Evolutionary conservation across 2,329 filamentous ascomycete genomes (phyloP).

Genomic region (Aureobasidium namibiae): DNA sequence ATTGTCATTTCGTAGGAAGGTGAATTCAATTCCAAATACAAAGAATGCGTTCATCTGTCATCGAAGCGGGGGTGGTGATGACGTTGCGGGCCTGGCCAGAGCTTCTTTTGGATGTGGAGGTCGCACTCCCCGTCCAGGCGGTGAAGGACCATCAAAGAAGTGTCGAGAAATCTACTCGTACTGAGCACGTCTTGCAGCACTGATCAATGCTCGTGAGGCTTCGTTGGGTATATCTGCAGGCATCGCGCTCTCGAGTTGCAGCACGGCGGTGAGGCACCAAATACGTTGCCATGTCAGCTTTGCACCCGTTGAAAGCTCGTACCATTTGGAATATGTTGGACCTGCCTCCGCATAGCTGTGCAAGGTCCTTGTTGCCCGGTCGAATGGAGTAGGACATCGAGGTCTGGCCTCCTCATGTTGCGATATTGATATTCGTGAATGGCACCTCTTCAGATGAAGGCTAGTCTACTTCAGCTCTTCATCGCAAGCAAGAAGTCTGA

Average conservation of each 20-base stretch:
- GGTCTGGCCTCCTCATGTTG: background rate
- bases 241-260: background rate
- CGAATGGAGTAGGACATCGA: background rate
- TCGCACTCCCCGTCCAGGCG: background rate
- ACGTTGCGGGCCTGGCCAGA: background rate
- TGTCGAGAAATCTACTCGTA: too few relatives aligned
- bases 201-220: too few relatives aligned
- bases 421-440: too few relatives aligned
- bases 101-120: background rate
- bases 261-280: background rate
- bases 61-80: background rate
- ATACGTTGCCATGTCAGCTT: background rate
- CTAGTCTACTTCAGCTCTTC: too few relatives aligned
- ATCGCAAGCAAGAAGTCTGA: too few relatives aligned
- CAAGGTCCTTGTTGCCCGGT: background rate
- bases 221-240: background rate
- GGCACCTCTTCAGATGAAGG: too few relatives aligned
- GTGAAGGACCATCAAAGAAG: background rate
- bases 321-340: background rate
- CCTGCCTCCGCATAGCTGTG: background rate
- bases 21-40: constrained; percentile 4
- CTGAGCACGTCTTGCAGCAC: too few relatives aligned
- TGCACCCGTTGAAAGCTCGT: background rate
- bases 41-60: background rate
- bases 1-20: background rate